Evolutionary conservation across 2,329 filamentous ascomycete genomes (phyloP).

Genomic region (Camillea tinctor): DNA sequence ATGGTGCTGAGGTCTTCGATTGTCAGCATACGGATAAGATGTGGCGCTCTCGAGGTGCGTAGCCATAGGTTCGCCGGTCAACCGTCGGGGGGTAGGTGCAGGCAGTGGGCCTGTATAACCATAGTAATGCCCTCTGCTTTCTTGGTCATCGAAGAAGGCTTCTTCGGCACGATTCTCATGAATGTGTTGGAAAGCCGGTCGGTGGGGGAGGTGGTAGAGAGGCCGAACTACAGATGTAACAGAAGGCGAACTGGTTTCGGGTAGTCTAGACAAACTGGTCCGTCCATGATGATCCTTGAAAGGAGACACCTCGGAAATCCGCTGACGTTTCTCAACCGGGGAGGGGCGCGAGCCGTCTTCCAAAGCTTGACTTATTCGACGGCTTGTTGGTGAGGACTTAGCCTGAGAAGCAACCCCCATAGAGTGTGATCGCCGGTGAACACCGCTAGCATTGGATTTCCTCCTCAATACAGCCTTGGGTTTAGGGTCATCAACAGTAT

Average conservation of each 20-base stretch:
- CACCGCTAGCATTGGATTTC: constrained; percentile 18
- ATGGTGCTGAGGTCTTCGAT: constrained; percentile 25
- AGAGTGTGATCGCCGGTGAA: constrained; percentile 37
- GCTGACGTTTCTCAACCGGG: constrained; percentile 31
- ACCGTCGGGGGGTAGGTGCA: constrained; percentile 22
- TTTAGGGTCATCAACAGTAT: constrained; percentile 30
- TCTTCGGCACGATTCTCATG: constrained; percentile 34
- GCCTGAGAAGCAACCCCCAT: constrained; percentile 29
- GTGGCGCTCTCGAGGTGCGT: constrained; percentile 20
- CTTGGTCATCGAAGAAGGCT: constrained; percentile 22
- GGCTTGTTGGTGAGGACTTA: constrained; percentile 24
- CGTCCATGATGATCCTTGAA: constrained; percentile 22
- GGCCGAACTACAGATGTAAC: constrained; percentile 16
- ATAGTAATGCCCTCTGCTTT: constrained; percentile 15
- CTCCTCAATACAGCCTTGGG: constrained; percentile 28
- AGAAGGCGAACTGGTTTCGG: constrained; percentile 9
- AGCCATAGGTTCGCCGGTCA: constrained; percentile 17
- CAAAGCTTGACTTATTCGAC: constrained; percentile 28
- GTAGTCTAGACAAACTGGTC: constrained; percentile 4
- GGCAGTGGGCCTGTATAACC: constrained; percentile 21
- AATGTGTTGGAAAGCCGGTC: constrained; percentile 34
- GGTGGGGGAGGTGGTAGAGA: constrained; percentile 28
- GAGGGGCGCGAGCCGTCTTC: constrained; percentile 16
- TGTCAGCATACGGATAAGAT: constrained; percentile 16
- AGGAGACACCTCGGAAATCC: constrained; percentile 20